Percentiles rank a stretch among this genome's conserved stretches.
Evolutionary conservation across 192 early-diverging fungal species (phyloP).

Genomic region (Mortierella alpina): DNA sequence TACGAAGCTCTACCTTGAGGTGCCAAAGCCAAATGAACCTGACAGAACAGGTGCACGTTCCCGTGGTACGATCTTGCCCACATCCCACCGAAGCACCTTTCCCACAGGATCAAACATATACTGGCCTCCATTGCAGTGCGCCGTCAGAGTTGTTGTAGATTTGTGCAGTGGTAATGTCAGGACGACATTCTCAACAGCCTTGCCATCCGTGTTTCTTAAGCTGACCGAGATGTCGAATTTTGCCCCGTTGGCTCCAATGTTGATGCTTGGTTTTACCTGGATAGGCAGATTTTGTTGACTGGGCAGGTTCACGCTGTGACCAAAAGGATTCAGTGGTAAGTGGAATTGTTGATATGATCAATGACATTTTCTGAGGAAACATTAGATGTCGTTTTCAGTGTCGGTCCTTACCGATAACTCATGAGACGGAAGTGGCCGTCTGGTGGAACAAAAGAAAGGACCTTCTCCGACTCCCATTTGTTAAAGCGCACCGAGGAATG

Average conservation of each 20-base stretch:
- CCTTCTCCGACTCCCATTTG: slow-evolving; percentile 83
- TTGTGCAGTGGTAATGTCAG: slow-evolving; percentile 70
- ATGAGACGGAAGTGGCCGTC: slow-evolving; percentile 92
- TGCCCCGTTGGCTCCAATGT: slow-evolving; percentile 66
- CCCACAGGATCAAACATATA: slow-evolving; percentile 79
- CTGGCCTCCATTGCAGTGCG: slow-evolving; percentile 72
- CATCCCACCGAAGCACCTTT: slow-evolving; percentile 71
- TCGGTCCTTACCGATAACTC: slow-evolving; percentile 69
- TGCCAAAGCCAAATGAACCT: slow-evolving; percentile 64
- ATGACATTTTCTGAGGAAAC: background rate
- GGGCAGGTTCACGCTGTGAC: slow-evolving; percentile 68
- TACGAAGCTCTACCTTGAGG: slow-evolving; percentile 15
- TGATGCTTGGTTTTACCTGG: slow-evolving; percentile 71
- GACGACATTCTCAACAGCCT: slow-evolving; percentile 73
- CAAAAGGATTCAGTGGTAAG: background rate
- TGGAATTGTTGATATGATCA: background rate
- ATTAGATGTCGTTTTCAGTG: background rate
- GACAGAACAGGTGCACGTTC: slow-evolving; percentile 71
- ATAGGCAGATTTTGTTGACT: slow-evolving; percentile 68
- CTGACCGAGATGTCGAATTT: slow-evolving; percentile 78
- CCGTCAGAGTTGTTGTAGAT: slow-evolving; percentile 65
- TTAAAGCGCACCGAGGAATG: slow-evolving; percentile 90
- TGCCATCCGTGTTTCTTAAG: slow-evolving; percentile 71
- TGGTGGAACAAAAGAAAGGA: slow-evolving; percentile 92
- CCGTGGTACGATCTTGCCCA: slow-evolving; percentile 68